Percentiles rank a stretch among this genome's conserved stretches.
These are phyloP conservation scores for Beta corolliflora DNA, from an alignment of 179 eudicot species.

Conservation along the genomic window DNA sequence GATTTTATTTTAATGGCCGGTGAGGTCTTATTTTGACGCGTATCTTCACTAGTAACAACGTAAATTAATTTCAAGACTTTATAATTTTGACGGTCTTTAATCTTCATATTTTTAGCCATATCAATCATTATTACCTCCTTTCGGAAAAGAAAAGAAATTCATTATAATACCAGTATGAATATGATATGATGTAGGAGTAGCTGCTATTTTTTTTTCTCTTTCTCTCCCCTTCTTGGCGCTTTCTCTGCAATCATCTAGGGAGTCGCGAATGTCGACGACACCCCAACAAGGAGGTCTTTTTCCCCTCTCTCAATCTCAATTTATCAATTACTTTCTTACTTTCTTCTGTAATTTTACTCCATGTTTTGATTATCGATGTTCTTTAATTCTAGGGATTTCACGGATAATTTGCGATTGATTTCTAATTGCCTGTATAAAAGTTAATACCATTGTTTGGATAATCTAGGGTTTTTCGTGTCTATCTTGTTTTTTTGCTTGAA, in stretches of 20 bases:
- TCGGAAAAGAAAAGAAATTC: too few relatives aligned
- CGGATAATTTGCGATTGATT: neutral
- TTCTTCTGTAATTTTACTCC: neutral
- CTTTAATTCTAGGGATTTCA: slow-evolving; percentile 15
- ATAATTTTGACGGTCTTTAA: too few relatives aligned
- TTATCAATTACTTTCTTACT: neutral
- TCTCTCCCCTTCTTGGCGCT: slow-evolving; percentile 6
- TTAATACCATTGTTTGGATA: neutral
- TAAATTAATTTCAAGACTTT: too few relatives aligned
- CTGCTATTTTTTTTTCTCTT: neutral
- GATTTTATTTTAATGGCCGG: too few relatives aligned
- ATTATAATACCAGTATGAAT: too few relatives aligned
- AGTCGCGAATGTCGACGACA: slow-evolving; percentile 42
- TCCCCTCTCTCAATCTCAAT: neutral
- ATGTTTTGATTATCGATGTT: neutral
- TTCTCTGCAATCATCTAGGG: slow-evolving; percentile 14
- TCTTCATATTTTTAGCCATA: too few relatives aligned
- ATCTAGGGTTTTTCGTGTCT: neutral
- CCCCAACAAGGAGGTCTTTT: slow-evolving; percentile 28
- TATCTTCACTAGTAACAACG: too few relatives aligned
- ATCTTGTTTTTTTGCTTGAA: neutral
- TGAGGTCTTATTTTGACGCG: too few relatives aligned
- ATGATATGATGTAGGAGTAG: neutral
- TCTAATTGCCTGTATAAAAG: neutral
- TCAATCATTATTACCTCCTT: too few relatives aligned